phyloP scores from a whole-genome alignment of 2,329 filamentous ascomycete genomes.

The Coniella lustricola region DNA sequence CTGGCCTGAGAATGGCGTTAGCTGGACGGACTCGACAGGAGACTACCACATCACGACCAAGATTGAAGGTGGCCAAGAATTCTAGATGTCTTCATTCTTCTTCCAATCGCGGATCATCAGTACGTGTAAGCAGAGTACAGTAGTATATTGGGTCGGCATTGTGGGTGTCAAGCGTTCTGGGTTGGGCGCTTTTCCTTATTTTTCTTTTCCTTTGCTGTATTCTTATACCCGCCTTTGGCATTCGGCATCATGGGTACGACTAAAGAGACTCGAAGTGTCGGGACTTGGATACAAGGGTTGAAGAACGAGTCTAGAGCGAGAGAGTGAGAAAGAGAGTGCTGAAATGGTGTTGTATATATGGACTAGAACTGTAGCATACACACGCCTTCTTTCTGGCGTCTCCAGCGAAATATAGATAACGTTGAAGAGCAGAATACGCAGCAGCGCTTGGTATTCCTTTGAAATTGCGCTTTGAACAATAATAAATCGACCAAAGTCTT shows the following conservation, averaged over 20 bases:
- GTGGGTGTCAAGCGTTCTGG: background rate
- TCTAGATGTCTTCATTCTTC: too few relatives aligned
- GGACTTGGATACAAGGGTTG: background rate
- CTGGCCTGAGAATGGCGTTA: slow-evolving; percentile 68
- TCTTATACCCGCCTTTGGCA: slow-evolving; percentile 10
- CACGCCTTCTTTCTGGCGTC: slow-evolving; percentile 10
- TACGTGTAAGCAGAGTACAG: background rate
- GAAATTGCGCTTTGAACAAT: too few relatives aligned
- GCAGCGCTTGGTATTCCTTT: too few relatives aligned
- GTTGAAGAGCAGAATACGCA: background rate
- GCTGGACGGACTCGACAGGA: slow-evolving; percentile 81
- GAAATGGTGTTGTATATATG: too few relatives aligned
- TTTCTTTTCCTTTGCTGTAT: too few relatives aligned
- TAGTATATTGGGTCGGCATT: background rate
- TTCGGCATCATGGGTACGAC: background rate
- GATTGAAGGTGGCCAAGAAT: slow-evolving; percentile 36
- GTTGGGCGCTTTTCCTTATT: background rate
- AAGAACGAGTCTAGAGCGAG: background rate
- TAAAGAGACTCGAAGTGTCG: background rate
- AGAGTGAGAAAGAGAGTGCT: too few relatives aligned
- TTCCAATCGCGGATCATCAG: too few relatives aligned
- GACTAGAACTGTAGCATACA: too few relatives aligned
- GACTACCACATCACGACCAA: slow-evolving; percentile 85
- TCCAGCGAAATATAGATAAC: slow-evolving; percentile 16
- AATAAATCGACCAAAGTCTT: too few relatives aligned